Percentiles rank a stretch among this genome's conserved stretches.
Conservation (phyloP, 2,329 filamentous ascomycete species). For the Neopestalotiopsis sp. region DNA sequence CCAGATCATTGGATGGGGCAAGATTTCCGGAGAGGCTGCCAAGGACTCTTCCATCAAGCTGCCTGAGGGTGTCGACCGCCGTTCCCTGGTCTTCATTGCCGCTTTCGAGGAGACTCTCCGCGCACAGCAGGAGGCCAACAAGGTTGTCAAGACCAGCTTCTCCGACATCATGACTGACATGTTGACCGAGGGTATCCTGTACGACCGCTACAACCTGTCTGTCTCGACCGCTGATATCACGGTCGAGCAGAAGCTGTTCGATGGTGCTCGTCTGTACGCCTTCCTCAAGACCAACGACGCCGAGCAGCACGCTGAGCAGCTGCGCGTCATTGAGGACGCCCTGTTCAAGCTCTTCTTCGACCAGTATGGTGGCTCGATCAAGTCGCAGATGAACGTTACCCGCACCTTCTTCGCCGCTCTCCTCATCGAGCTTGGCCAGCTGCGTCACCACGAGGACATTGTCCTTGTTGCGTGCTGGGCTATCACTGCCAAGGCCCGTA, state of each 20-base stretch:
- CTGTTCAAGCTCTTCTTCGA: constrained; percentile 5
- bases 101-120: not conserved
- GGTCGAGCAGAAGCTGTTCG: not conserved
- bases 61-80: not conserved
- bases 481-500: not conserved
- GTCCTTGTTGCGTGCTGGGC: not conserved
- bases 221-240: not conserved
- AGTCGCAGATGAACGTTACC: not conserved
- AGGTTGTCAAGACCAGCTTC: not conserved
- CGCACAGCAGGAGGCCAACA: not conserved
- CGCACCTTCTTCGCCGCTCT: not conserved
- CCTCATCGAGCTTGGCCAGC: not conserved
- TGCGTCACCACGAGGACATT: not conserved
- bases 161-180: not conserved
- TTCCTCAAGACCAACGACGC: constrained; percentile 3
- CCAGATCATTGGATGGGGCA: constrained; percentile 3
- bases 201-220: constrained; percentile 1
- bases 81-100: not conserved
- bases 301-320: not conserved
- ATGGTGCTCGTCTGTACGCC: not conserved
- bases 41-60: not conserved
- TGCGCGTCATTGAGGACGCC: not conserved
- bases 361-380: not conserved
- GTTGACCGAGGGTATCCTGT: not conserved
- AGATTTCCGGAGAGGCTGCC: not conserved